Evolutionary conservation across 2,329 filamentous ascomycete genomes (phyloP).

Genomic region (Fusarium buxicola): DNA sequence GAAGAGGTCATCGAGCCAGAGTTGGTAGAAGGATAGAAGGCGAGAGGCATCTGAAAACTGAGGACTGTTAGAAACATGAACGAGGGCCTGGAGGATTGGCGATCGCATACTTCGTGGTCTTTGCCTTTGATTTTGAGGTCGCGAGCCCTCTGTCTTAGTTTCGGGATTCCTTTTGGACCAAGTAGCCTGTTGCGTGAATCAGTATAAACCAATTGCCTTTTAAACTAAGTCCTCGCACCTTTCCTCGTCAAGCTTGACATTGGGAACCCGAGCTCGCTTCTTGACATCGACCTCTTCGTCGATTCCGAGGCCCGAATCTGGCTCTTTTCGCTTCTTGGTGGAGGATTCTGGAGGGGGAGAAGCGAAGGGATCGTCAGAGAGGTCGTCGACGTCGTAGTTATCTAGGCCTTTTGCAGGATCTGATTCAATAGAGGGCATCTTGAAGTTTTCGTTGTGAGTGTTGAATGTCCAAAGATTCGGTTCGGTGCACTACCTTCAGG

Average conservation of each 20-base stretch:
- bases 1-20: constrained; percentile 97
- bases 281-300: constrained; percentile 87
- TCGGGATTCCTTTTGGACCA: constrained; percentile 84
- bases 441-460: neutral
- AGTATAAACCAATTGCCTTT: neutral
- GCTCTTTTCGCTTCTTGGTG: constrained; percentile 62
- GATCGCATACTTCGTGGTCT: constrained; percentile 79
- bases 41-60: constrained; percentile 86
- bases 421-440: constrained; percentile 40
- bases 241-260: constrained; percentile 87
- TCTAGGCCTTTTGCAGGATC: constrained; percentile 67
- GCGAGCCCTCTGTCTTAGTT: constrained; percentile 77
- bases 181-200: constrained; percentile 69
- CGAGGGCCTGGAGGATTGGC: neutral
- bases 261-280: constrained; percentile 77
- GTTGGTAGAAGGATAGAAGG: constrained; percentile 89
- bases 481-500: neutral
- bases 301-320: constrained; percentile 74
- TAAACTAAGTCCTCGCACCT: constrained; percentile 59
- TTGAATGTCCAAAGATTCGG: neutral
- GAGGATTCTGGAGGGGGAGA: constrained; percentile 57
- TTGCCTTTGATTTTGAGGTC: constrained; percentile 88
- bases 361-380: constrained; percentile 61
- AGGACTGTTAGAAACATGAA: neutral
- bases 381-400: constrained; percentile 76